Evolutionary conservation across 116 monocot genomes (phyloP).

Genomic region (Dioscorea cayenensis): DNA sequence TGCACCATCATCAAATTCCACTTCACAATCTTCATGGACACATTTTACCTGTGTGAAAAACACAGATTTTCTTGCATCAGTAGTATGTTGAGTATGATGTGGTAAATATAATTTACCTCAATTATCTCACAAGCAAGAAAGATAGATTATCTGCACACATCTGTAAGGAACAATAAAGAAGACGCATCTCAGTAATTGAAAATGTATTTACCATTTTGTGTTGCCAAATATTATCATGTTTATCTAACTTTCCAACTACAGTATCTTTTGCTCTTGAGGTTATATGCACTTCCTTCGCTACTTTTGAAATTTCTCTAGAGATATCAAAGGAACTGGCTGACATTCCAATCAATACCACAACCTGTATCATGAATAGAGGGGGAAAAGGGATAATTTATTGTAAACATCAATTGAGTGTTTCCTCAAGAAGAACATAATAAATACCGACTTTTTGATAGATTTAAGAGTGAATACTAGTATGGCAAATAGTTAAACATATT

Average conservation of each 20-base stretch:
- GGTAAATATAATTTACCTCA: background rate
- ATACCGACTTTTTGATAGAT: no score
- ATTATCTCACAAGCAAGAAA: no score
- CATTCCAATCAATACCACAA: slow-evolving; percentile 54
- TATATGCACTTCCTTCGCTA: slow-evolving; percentile 70
- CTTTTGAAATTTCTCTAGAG: slow-evolving; percentile 37
- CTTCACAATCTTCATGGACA: slow-evolving; percentile 44
- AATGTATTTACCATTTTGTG: slow-evolving; percentile 36
- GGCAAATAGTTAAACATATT: no score
- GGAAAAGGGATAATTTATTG: no score
- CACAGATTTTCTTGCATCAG: no score
- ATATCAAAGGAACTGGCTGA: slow-evolving; percentile 61
- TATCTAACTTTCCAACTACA: slow-evolving; percentile 17
- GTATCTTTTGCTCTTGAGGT: slow-evolving; percentile 29
- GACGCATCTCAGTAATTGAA: background rate
- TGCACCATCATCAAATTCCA: slow-evolving; percentile 45
- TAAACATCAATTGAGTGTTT: no score
- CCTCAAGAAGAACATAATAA: no score
- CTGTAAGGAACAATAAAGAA: background rate
- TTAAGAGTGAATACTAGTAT: no score
- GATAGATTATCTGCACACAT: background rate
- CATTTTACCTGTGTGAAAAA: slow-evolving; percentile 23
- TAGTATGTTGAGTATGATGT: no score
- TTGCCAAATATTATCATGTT: slow-evolving; percentile 47
- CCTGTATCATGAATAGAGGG: slow-evolving; percentile 16